Evolutionary conservation across 2,329 filamentous ascomycete species (phyloP), one percentile per base, ranked within the genome.

Genomic region (Mollisia scopiformis): DNA sequence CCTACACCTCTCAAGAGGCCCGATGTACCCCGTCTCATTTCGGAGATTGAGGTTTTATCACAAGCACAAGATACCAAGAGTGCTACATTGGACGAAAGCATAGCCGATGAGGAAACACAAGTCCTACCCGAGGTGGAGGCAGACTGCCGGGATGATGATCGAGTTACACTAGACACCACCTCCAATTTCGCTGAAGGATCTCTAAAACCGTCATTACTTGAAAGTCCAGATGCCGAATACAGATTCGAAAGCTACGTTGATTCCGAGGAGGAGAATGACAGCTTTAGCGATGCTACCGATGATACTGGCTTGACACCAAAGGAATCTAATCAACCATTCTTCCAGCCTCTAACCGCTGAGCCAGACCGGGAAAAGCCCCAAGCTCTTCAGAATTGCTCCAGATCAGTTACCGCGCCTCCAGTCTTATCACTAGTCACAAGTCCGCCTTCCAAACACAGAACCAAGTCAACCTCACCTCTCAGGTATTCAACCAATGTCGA

Each of bases 391-490:
- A 72, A 73, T 46, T 73, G 74, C 55, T 70, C 52, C 53, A 75
- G 76, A 56, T 74, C 75, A 6, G 71, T 73, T 47, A 76, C 74
- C 39, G 72, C 75, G 31, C 75, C 80, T 33, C 72, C 78, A 13
- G 75, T 81, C 19, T 69, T 82, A 16, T 77, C 77, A 6, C 58
- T 81, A 6, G 69, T 78, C 39, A 75, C 77, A 8, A 78, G 79
- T 41, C 71, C 79, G 19, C 76, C 79, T 23, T 77, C 78, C 23
- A 73, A 71, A 58, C 68, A 67, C n/a, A 67, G 69, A 37, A 62
- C 64, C 25, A 67, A 68, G 30, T 61, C 65, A 57, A 65, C 58
- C 27, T 64, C 66, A 25, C 62, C 65, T 53, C 65, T 58, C 53
- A 68, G 55, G 47, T 63, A 46, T 55, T 68, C 30, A 61, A 71